These are phyloP conservation scores for Bruguiera sexangula DNA, from an alignment of 345 rosid species.

Conservation along the genomic window DNA sequence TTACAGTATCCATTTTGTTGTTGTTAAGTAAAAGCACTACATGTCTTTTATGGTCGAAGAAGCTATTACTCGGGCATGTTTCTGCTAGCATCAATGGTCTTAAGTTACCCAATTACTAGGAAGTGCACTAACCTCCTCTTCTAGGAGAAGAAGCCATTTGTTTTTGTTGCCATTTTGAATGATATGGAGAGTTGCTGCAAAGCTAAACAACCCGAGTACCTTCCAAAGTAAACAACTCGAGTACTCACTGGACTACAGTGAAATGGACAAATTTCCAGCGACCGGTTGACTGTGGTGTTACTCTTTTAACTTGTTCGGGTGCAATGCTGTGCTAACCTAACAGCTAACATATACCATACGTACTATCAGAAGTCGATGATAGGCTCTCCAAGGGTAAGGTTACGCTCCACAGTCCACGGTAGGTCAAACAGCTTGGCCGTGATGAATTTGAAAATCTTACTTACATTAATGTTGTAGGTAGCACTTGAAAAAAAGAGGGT, in stretches of 20 bases:
- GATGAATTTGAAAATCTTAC: constrained; percentile 88
- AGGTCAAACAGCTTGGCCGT: constrained; percentile 86
- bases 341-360: not conserved
- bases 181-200: no score
- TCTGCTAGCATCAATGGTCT: no score
- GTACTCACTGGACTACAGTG: not conserved
- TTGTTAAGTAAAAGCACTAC: no score
- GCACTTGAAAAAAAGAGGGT: constrained; percentile 91
- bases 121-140: no score
- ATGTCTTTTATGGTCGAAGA: no score
- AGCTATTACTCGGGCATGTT: no score
- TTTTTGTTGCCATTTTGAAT: no score
- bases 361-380: constrained; percentile 60
- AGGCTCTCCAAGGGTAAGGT: constrained; percentile 82
- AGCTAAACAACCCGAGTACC: not conserved
- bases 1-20: no score
- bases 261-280: not conserved
- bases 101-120: no score
- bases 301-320: not conserved
- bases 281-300: constrained; percentile 6
- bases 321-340: not conserved
- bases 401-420: constrained; percentile 81
- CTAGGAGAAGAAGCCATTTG: no score
- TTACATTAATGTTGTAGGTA: constrained; percentile 83
- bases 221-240: constrained; percentile 9